These are phyloP conservation scores for Lepiota venenata DNA, from an alignment of 768 basidiomycete genomes.

Conservation along the genomic window DNA sequence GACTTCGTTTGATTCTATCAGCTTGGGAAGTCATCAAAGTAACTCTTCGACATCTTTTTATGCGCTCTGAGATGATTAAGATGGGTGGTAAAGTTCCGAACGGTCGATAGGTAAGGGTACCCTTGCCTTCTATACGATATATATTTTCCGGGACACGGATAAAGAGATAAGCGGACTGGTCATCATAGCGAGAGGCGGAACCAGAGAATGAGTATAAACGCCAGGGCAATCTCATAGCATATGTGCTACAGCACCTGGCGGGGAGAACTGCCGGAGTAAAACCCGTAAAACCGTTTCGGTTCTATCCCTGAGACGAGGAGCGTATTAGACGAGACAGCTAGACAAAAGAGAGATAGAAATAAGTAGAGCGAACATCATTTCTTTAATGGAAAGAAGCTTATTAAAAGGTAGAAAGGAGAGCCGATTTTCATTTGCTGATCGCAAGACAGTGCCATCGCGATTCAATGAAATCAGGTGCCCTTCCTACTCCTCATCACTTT, in stretches of 20 bases:
- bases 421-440: conserved; percentile 7
- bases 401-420: background rate
- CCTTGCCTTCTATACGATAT: background rate
- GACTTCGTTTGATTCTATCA: too few species aligned
- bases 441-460: background rate
- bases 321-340: conserved; percentile 2
- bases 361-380: conserved; percentile 6
- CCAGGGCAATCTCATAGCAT: background rate
- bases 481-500: conserved; percentile 77
- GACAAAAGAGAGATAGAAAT: background rate
- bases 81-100: too few species aligned
- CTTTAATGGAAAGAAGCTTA: background rate
- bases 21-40: too few species aligned
- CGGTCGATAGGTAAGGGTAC: background rate
- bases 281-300: too few species aligned
- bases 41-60: too few species aligned
- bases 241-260: background rate
- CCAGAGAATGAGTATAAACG: background rate
- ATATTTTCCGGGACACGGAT: conserved; percentile 4
- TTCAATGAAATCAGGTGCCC: conserved; percentile 17
- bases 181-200: background rate
- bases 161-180: conserved; percentile 1
- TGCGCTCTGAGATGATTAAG: too few species aligned
- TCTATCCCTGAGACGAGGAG: background rate
- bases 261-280: too few species aligned